Evolutionary conservation across 257 asterid genomes (phyloP), one percentile per base, ranked within the genome.

Genomic region (Solanum rostratum): DNA sequence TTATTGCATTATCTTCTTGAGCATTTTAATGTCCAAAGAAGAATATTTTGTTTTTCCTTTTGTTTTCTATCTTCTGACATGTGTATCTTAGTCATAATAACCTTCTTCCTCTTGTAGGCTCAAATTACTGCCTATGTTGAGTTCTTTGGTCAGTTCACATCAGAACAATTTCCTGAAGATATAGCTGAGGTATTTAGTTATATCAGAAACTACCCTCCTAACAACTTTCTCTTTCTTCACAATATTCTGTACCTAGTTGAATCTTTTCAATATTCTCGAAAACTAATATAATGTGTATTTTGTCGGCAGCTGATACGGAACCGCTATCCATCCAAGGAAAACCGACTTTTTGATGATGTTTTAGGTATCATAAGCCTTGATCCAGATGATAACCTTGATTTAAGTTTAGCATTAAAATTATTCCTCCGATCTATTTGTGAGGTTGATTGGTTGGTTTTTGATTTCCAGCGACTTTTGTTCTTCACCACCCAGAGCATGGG

Each of bases 401-500:
- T 76, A 76, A 76, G 63, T 49, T 24, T 43, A 16, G 24, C 82
- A 49, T 74, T 49, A 76, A 76, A 62, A 49, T 27, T 27, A 27
- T 52, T 49, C 27, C 62, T 76, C 27, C 82, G 16, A 76, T 50
- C 63, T 24, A 78, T 29, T 50, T 27, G 27, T 78, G 62, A 50
- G 63, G 27, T 50, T 78, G 60, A 46, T 74, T 46, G 43, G 14
- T 74, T 50, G 18, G 62, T 12, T 83, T 49, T 50, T 43, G 55
- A 66, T 90, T 90, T 91, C 86, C 98, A 97, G 98, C 99, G 81
- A 94, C 95, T 53, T 97, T 97, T 71, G 94, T 97, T 86, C 98
- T 96, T 90, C 97, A 96, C 88, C 99, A 96, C 90, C 99, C 99
- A 30, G 99, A 96, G 91, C 98, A 96, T 91, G 99, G 99, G 33